Evolutionary conservation across 345 rosid genomes (phyloP).

Genomic region (Eucalyptus cladocalyx): DNA sequence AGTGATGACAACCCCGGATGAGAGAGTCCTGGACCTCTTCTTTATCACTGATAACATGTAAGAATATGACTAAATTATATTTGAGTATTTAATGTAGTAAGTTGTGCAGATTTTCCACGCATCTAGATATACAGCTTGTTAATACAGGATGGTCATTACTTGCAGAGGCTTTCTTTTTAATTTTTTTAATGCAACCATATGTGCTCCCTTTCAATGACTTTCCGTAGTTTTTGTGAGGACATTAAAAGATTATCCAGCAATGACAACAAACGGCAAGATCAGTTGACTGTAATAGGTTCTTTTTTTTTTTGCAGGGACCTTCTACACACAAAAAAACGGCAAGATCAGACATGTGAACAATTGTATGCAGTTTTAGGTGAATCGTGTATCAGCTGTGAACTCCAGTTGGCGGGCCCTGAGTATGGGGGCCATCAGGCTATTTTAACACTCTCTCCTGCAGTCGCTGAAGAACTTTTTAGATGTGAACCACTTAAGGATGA

Average conservation of each 20-base stretch:
- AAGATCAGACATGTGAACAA: slow-evolving; percentile 45
- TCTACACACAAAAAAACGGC: slow-evolving; percentile 47
- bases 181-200: background rate
- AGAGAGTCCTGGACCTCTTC: slow-evolving; percentile 75
- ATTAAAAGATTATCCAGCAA: background rate
- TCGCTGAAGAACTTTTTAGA: slow-evolving; percentile 45
- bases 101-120: background rate
- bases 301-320: slow-evolving; percentile 41
- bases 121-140: background rate
- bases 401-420: slow-evolving; percentile 58
- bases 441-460: slow-evolving; percentile 43
- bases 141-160: background rate
- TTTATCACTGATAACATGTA: slow-evolving; percentile 72
- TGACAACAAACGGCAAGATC: background rate
- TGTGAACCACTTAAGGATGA: slow-evolving; percentile 39
- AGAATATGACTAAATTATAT: background rate
- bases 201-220: background rate
- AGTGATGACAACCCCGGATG: slow-evolving; percentile 80
- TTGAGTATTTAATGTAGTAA: background rate
- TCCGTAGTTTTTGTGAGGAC: background rate
- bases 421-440: slow-evolving; percentile 40
- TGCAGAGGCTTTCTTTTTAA: background rate
- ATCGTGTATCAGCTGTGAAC: slow-evolving; percentile 71
- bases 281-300: background rate
- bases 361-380: slow-evolving; percentile 60